A percentile compares a stretch with the other conserved stretches of the same genome.
Conservation (phyloP, 257 asterid species). For the Penstemon davidsonii region DNA sequence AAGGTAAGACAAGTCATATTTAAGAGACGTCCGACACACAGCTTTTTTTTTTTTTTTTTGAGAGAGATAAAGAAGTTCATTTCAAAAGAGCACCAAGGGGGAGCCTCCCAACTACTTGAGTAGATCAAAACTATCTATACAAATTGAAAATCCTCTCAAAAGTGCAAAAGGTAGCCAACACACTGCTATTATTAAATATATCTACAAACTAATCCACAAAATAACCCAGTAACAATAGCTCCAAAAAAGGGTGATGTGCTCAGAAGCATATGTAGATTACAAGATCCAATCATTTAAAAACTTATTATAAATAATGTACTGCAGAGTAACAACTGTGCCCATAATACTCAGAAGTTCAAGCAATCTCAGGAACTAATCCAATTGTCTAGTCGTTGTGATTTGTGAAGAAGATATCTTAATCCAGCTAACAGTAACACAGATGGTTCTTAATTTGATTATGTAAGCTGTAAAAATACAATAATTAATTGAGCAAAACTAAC, state of each 20-base stretch:
- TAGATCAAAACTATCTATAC: no score
- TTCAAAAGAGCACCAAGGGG: no score
- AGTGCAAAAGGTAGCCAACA: neutral
- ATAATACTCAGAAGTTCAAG: neutral
- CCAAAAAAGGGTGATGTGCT: neutral
- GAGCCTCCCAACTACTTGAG: no score
- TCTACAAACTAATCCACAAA: constrained; percentile 3
- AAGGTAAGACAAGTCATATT: neutral
- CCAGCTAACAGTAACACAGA: constrained; percentile 7
- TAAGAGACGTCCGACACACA: neutral
- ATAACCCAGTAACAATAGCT: neutral
- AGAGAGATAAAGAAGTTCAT: no score
- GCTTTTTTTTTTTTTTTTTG: no score
- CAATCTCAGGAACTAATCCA: neutral
- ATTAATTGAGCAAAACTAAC: neutral
- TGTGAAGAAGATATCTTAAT: neutral
- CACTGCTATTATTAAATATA: neutral
- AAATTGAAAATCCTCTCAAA: no score
- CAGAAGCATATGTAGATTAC: neutral
- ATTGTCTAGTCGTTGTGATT: neutral
- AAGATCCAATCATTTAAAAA: neutral
- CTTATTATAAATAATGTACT: neutral
- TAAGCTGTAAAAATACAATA: neutral
- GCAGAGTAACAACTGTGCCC: neutral
- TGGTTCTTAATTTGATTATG: neutral